phyloP scores from a whole-genome alignment of 1,139 yeast genomes.

The Groenewaldozyma auringiensis region DNA sequence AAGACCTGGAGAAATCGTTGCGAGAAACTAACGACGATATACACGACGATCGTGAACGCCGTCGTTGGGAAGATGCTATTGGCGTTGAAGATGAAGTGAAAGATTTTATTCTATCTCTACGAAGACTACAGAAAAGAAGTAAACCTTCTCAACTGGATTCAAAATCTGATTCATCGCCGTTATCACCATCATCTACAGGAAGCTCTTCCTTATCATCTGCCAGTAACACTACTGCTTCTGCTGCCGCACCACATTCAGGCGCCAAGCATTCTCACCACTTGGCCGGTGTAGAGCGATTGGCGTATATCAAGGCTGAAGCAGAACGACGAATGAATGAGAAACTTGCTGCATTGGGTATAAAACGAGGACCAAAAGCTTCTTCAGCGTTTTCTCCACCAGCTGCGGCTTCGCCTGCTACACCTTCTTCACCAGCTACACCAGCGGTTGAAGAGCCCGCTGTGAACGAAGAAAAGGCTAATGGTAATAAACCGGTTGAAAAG shows the following conservation, averaged over 20 bases:
- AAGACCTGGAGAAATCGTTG: conserved; percentile 43
- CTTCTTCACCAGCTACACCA: conserved; percentile 10
- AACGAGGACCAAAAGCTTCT: conserved; percentile 32
- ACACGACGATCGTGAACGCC: conserved; percentile 46
- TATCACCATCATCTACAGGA: conserved; percentile 5
- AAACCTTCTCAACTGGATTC: conserved; percentile 8
- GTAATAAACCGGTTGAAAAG: not conserved
- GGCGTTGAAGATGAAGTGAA: conserved; percentile 67
- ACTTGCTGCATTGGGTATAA: conserved; percentile 75
- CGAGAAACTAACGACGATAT: conserved; percentile 30
- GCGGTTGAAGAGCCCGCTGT: conserved; percentile 14
- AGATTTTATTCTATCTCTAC: conserved; percentile 52
- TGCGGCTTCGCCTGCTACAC: not conserved
- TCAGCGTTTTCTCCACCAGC: conserved; percentile 21
- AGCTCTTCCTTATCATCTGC: conserved; percentile 3
- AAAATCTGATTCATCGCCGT: conserved; percentile 8
- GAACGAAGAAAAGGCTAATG: conserved; percentile 1
- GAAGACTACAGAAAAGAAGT: conserved; percentile 19
- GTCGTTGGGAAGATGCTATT: conserved; percentile 80
- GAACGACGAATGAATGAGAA: conserved; percentile 84
- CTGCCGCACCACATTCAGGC: conserved; percentile 15
- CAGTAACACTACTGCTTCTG: conserved; percentile 3
- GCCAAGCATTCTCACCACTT: conserved; percentile 9
- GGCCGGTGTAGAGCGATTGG: conserved; percentile 51
- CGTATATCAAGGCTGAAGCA: conserved; percentile 84